Percentiles rank a stretch among this genome's conserved stretches.
Evolutionary conservation across 2,329 filamentous ascomycete species (phyloP).

Genomic region (Cladophialophora chaetospira): DNA sequence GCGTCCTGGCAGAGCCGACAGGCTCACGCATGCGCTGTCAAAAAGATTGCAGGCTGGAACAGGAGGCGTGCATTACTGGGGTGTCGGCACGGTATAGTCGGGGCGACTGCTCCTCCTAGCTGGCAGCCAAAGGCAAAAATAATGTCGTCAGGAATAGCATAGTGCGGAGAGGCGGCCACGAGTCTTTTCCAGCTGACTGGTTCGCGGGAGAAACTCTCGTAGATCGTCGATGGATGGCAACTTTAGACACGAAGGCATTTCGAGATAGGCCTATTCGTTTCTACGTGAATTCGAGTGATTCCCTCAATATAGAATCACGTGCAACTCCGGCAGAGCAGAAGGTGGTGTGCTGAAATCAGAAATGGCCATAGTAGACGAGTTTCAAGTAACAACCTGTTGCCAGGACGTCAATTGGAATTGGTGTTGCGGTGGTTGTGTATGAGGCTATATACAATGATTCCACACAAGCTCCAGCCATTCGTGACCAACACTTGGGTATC

Average conservation of each 20-base stretch:
- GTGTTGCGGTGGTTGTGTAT: not conserved
- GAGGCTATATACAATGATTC: not conserved
- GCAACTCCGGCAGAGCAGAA: too few species aligned
- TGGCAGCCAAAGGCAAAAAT: conserved; percentile 4
- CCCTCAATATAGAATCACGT: too few species aligned
- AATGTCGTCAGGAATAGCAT: conserved; percentile 26
- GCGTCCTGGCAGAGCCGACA: conserved; percentile 14
- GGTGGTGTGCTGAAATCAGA: not conserved
- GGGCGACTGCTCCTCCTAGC: conserved; percentile 5
- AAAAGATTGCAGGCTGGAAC: conserved; percentile 23
- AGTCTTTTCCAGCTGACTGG: conserved; percentile 14
- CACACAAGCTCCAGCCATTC: not conserved
- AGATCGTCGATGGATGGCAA: not conserved
- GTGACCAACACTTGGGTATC: not conserved
- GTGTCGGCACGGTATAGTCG: conserved; percentile 17
- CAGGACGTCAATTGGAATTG: not conserved
- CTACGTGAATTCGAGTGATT: too few species aligned
- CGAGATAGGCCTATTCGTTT: too few species aligned
- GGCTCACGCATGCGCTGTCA: conserved; percentile 30
- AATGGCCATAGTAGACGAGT: too few species aligned
- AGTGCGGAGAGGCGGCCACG: conserved; percentile 12
- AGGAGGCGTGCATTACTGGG: conserved; percentile 27
- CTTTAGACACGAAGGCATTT: not conserved
- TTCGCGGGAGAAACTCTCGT: not conserved
- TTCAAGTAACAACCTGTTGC: not conserved